phyloP scores from a whole-genome alignment of 2,329 filamentous ascomycete genomes.

The Talaromyces pinophilus region DNA sequence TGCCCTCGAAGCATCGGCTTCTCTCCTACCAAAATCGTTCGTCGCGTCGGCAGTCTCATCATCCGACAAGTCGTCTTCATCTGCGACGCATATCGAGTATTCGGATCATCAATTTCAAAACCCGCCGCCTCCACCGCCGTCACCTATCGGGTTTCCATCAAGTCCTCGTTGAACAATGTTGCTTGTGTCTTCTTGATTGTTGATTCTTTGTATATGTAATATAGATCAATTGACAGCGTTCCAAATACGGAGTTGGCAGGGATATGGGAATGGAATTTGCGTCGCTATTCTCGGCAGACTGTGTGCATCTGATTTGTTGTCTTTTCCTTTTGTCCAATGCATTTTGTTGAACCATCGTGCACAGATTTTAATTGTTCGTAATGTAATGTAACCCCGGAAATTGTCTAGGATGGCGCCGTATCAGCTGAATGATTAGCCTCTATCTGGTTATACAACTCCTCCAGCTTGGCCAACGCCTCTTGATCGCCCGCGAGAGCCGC shows the following conservation, averaged over 20 bases:
- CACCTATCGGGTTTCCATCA: constrained; percentile 31
- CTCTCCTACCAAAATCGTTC: constrained; percentile 34
- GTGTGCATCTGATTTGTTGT: neutral
- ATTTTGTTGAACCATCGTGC: too few species aligned
- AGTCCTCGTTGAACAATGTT: neutral
- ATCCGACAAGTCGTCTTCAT: constrained; percentile 11
- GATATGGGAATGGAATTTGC: constrained; percentile 7
- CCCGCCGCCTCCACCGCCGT: constrained; percentile 37
- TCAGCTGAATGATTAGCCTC: constrained; percentile 20
- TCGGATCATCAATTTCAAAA: constrained; percentile 21
- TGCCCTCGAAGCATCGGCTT: constrained; percentile 39
- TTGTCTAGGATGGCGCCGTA: neutral
- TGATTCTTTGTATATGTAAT: constrained; percentile 9
- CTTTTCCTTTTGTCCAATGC: neutral
- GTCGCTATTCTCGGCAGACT: neutral
- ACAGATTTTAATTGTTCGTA: neutral
- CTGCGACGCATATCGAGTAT: constrained; percentile 8
- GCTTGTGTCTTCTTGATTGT: too few species aligned
- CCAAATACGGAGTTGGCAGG: constrained; percentile 2
- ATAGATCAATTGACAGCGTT: constrained; percentile 14
- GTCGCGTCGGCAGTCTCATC: constrained; percentile 1
- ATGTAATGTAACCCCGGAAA: neutral
- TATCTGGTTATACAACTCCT: constrained; percentile 39
- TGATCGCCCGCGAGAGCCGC: constrained; percentile 40
- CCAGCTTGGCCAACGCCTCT: constrained; percentile 38